phyloP scores from a whole-genome alignment of 2,329 filamentous ascomycete species.

The Aspergillus jensenii region DNA sequence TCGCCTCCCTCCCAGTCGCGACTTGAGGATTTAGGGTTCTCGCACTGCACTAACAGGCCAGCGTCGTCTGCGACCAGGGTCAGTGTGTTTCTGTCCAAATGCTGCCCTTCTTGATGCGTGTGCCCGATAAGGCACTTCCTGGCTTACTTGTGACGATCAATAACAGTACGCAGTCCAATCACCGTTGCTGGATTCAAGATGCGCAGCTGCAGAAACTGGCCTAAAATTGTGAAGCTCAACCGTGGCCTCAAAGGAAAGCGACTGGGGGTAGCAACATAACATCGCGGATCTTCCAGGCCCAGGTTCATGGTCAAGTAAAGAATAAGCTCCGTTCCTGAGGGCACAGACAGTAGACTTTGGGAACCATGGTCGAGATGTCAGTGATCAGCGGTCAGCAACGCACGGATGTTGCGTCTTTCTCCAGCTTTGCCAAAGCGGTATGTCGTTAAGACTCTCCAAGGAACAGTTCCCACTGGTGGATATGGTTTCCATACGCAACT shows the following conservation, averaged over 20 bases:
- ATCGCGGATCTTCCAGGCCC: not conserved
- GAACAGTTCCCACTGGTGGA: conserved; percentile 18
- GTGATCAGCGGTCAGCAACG: conserved; percentile 1
- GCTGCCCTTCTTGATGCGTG: conserved; percentile 8
- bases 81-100: conserved; percentile 7
- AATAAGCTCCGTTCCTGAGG: not conserved
- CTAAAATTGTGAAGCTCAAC: too few species aligned
- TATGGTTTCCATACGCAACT: not conserved
- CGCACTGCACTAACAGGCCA: not conserved
- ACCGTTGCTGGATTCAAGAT: not conserved
- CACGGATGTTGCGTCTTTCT: not conserved
- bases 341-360: not conserved
- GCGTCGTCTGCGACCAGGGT: not conserved
- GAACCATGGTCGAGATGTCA: not conserved
- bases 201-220: not conserved
- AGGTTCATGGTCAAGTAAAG: not conserved
- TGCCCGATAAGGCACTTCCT: not conserved
- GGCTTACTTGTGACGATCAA: not conserved
- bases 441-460: conserved; percentile 5
- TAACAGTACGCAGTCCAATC: not conserved
- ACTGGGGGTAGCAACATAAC: not conserved
- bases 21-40: not conserved
- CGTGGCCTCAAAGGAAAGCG: not conserved
- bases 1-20: not conserved
- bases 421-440: conserved; percentile 4